Evolutionary conservation across 768 basidiomycete genomes (phyloP).

Genomic region (Lactarius pseudohatsudake): DNA sequence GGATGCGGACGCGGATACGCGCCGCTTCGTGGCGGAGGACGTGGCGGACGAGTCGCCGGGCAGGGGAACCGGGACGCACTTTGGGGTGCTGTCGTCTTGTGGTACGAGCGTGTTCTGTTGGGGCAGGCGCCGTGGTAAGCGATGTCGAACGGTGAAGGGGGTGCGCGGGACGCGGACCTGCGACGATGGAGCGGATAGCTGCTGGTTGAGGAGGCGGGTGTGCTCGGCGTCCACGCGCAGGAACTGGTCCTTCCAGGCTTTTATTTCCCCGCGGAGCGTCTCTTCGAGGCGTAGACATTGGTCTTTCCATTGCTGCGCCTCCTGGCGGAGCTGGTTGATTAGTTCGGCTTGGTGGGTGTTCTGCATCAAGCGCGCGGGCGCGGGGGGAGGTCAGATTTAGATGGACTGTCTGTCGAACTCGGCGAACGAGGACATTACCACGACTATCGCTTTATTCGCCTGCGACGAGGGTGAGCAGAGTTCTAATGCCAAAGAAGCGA

Average conservation of each 20-base stretch:
- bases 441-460: slow-evolving; percentile 17
- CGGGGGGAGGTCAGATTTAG: background rate
- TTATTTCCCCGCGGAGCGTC: slow-evolving; percentile 48
- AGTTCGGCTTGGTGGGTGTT: slow-evolving; percentile 59
- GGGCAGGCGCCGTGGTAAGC: slow-evolving; percentile 5
- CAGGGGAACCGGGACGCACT: slow-evolving; percentile 18
- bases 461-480: slow-evolving; percentile 1
- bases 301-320: slow-evolving; percentile 70
- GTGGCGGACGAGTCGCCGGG: slow-evolving; percentile 28
- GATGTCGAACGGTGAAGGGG: background rate
- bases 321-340: slow-evolving; percentile 60
- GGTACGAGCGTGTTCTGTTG: slow-evolving; percentile 26
- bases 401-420: background rate
- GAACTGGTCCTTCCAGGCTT: slow-evolving; percentile 81
- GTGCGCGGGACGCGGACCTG: slow-evolving; percentile 11
- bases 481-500: background rate
- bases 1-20: slow-evolving; percentile 26
- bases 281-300: slow-evolving; percentile 54
- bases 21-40: slow-evolving; percentile 30
- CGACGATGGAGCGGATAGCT: slow-evolving; percentile 39
- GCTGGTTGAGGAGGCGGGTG: slow-evolving; percentile 51
- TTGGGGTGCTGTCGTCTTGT: slow-evolving; percentile 29
- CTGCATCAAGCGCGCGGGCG: slow-evolving; percentile 36
- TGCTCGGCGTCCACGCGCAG: slow-evolving; percentile 71
- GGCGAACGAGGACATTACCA: slow-evolving; percentile 6